Evolutionary conservation across 441 rosid species (phyloP), one percentile per base, ranked within the genome.

Genomic region (Arabidopsis lyrata): DNA sequence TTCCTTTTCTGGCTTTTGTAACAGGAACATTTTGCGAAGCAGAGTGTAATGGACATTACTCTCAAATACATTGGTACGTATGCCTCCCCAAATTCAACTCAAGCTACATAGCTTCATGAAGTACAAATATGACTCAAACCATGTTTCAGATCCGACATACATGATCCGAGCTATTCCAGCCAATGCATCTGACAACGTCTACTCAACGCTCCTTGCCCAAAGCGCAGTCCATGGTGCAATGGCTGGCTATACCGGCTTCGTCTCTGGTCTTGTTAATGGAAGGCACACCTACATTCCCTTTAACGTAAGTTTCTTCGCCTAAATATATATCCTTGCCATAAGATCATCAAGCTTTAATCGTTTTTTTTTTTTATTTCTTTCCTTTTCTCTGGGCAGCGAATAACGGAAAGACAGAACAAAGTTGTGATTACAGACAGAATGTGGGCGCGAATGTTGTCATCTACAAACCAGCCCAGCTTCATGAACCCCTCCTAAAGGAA

Each of bases 401-500:
- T 91, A 65, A 87, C 66, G 2, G 97, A 91, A 81, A 88, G 24
- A 72, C 90, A 84, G 77, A 87, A 89, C 86, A 83, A 86, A 66
- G 93, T 91, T 49, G 95, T 91, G 66, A 89, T 91, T 61, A 89
- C 95, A 1, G 97, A 91, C 81, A 83, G 97, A 82, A 91, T 91
- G 95, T 91, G 97, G 97, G 95, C 93, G 2, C 79, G 95, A 45
- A 85, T 91, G 75, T 72, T 91, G 10, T 87, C 93, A 47, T 91
- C 97, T n/a, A 91, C 97, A 3, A 87, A 89, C 81, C 97, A 91
- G 83, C 97, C 95, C 8, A 85, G 95, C 74, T 89, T 91, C 83
- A 53, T 89, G 79, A 74, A 68, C 10, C 78, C 78, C 80, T 8
- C 79, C 82, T 9, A 73, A 70, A 76, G 86, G 75, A 52, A 44